Evolutionary conservation across 2,329 filamentous ascomycete genomes (phyloP).

Genomic region (Stagonosporopsis rhizophila): DNA sequence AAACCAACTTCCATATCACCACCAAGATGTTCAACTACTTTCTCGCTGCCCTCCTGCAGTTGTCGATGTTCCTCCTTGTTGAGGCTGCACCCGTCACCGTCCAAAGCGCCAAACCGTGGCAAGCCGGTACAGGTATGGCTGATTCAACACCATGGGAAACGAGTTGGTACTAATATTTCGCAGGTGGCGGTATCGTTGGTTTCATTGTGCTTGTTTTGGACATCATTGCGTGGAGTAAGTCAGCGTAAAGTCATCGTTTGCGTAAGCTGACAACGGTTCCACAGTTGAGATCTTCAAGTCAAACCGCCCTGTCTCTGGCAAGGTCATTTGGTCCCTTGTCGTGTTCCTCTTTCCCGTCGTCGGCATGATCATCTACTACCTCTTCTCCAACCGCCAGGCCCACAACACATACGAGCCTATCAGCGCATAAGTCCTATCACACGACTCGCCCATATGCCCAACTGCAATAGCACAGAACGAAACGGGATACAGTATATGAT

Average conservation of each 20-base stretch:
- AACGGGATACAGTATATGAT: background rate
- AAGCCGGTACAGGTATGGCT: constrained; percentile 66
- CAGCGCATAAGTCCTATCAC: constrained; percentile 25
- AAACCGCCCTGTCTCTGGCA: constrained; percentile 63
- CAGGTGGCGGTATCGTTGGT: constrained; percentile 67
- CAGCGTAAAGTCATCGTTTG: background rate
- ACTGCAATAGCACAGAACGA: background rate
- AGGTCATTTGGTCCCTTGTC: constrained; percentile 68
- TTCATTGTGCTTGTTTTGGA: constrained; percentile 69
- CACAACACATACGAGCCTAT: constrained; percentile 66
- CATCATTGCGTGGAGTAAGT: constrained; percentile 68
- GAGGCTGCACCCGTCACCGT: constrained; percentile 57
- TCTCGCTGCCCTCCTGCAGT: constrained; percentile 59
- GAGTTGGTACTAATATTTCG: constrained; percentile 58
- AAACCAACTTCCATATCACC: background rate
- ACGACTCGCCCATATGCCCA: background rate
- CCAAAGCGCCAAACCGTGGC: constrained; percentile 56
- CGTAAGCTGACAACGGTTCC: constrained; percentile 25
- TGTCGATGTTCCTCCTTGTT: constrained; percentile 58
- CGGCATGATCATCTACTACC: constrained; percentile 68
- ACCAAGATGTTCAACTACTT: constrained; percentile 42
- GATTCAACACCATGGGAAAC: constrained; percentile 35
- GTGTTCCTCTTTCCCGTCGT: constrained; percentile 71
- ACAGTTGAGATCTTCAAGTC: constrained; percentile 71
- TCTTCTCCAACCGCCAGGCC: constrained; percentile 67